Evolutionary conservation across 2,329 filamentous ascomycete species (phyloP).

Genomic region (Cladosporium colombiae): DNA sequence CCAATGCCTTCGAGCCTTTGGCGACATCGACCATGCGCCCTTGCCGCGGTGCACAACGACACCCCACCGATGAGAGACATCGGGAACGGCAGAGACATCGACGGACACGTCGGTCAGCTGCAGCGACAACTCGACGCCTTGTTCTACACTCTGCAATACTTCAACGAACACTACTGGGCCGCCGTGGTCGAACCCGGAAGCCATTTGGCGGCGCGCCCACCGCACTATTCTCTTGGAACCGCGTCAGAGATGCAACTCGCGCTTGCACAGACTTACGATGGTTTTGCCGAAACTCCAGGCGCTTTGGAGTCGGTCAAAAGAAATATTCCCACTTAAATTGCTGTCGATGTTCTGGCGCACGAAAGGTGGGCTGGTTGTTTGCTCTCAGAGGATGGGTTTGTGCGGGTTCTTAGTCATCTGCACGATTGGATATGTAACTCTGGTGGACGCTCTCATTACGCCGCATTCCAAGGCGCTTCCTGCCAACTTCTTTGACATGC

Average conservation of each 20-base stretch:
- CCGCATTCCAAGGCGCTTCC: neutral
- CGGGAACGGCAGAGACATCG: neutral
- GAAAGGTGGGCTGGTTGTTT: neutral
- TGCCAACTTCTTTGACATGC: neutral
- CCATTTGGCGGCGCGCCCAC: neutral
- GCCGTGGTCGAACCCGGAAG: neutral
- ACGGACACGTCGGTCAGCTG: neutral
- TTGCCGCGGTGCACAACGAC: neutral
- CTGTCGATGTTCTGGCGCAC: neutral
- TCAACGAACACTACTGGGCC: neutral
- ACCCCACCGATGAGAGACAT: neutral
- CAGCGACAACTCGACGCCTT: neutral
- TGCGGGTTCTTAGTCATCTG: neutral
- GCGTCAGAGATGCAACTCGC: neutral
- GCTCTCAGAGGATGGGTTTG: neutral
- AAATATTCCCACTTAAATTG: neutral
- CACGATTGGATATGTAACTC: neutral
- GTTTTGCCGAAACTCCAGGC: neutral
- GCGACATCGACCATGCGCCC: neutral
- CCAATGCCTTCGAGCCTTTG: neutral
- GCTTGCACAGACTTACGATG: neutral
- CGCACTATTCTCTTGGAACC: neutral
- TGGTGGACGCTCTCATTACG: neutral
- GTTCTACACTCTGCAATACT: neutral
- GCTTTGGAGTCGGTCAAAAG: neutral